Percentiles rank a stretch among this genome's conserved stretches.
These are phyloP conservation scores for Diutina scorzettiae DNA, from an alignment of 1,139 yeast species.

Conservation along the genomic window DNA sequence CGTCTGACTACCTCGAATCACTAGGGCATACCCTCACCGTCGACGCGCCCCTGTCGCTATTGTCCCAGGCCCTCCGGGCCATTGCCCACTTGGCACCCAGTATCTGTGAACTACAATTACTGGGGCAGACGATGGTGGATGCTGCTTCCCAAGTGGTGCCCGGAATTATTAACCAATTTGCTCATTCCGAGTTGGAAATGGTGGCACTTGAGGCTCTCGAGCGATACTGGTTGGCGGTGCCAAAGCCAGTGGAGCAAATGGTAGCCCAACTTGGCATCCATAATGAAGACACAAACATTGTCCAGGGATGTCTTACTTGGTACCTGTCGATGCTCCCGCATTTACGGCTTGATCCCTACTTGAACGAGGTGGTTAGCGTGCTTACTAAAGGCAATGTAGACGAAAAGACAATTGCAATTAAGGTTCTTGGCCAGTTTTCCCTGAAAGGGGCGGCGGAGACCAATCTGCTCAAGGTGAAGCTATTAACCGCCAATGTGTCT, in stretches of 20 bases:
- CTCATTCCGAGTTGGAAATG: not conserved
- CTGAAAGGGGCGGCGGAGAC: not conserved
- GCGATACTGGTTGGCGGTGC: constrained; percentile 1
- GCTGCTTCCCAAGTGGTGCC: not conserved
- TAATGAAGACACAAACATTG: not conserved
- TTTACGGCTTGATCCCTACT: not conserved
- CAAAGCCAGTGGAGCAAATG: not conserved
- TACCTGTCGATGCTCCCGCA: not conserved
- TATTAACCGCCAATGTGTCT: not conserved
- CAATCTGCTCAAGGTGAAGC: not conserved
- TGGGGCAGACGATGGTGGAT: not conserved
- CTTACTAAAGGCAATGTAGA: not conserved
- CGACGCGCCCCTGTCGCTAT: too few species aligned
- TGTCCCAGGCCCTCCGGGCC: not conserved
- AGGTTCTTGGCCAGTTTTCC: not conserved
- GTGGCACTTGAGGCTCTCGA: not conserved
- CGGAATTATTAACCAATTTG: not conserved
- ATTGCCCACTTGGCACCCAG: not conserved
- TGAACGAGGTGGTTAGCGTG: not conserved
- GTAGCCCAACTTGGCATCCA: not conserved
- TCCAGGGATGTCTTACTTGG: not conserved
- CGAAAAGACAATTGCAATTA: not conserved
- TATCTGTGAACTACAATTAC: not conserved
- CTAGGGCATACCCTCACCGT: not conserved
- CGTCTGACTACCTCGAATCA: not conserved